Evolutionary conservation across 2,329 filamentous ascomycete species (phyloP).

Genomic region (Exophiala oligosperma): DNA sequence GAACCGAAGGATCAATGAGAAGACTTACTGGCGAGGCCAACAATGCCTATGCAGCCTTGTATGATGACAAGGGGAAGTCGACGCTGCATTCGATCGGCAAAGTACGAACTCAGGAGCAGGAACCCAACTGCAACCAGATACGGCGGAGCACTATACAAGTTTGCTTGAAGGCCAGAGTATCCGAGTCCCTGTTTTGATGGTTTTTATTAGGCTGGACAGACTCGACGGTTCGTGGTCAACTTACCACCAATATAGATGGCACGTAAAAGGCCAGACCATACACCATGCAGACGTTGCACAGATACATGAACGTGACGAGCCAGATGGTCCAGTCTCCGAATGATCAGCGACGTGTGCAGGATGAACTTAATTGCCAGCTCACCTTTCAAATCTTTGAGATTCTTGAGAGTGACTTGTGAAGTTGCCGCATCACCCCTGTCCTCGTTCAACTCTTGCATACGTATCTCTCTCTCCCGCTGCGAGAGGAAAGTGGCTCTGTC

Average conservation of each 20-base stretch:
- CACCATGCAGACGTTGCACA: not conserved
- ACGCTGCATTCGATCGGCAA: slow-evolving; percentile 32
- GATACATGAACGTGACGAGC: slow-evolving; percentile 53
- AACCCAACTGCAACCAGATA: slow-evolving; percentile 29
- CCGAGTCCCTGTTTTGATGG: slow-evolving; percentile 29
- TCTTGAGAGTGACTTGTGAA: slow-evolving; percentile 50
- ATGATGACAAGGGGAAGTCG: slow-evolving; percentile 31
- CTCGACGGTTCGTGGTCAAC: not conserved
- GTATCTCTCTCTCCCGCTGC: slow-evolving; percentile 22
- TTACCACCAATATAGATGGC: slow-evolving; percentile 24
- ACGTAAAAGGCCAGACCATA: slow-evolving; percentile 17
- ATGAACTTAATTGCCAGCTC: no score
- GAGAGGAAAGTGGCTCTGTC: slow-evolving; percentile 28
- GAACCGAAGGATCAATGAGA: not conserved
- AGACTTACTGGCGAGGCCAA: slow-evolving; percentile 22
- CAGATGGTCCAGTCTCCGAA: slow-evolving; percentile 56
- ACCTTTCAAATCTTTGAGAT: slow-evolving; percentile 1
- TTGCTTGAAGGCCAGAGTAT: slow-evolving; percentile 28
- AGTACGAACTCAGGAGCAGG: slow-evolving; percentile 28
- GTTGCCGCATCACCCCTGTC: slow-evolving; percentile 56
- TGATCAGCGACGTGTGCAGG: slow-evolving; percentile 20
- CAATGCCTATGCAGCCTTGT: slow-evolving; percentile 27
- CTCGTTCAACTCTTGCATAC: slow-evolving; percentile 47
- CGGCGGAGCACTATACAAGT: slow-evolving; percentile 33
- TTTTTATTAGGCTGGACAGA: no score